Evolutionary conservation across 495 filamentous ascomycete species (phyloP).

Genomic region (Neurospora cerealis): DNA sequence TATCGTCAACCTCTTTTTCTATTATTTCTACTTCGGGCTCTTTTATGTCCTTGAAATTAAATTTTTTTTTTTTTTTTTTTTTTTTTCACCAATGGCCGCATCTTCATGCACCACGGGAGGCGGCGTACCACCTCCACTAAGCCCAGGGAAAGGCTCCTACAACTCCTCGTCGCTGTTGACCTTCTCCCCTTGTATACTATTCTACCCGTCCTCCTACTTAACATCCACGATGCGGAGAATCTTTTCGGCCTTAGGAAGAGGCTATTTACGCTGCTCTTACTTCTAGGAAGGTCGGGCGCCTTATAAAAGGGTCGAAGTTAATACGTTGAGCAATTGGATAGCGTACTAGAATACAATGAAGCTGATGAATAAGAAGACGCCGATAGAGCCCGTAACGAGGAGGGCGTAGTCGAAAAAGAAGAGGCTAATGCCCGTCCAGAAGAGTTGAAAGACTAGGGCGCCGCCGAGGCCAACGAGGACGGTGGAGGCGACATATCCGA

Average conservation of each 20-base stretch:
- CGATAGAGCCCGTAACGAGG: slow-evolving; percentile 46
- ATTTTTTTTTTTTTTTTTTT: not conserved
- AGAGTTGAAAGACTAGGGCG: slow-evolving; percentile 49
- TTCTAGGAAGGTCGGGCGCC: not conserved
- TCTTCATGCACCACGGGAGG: not conserved
- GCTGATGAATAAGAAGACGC: slow-evolving; percentile 37
- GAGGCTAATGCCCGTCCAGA: slow-evolving; percentile 52
- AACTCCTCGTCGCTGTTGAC: not conserved
- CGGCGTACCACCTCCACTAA: not conserved
- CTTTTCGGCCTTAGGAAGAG: not conserved
- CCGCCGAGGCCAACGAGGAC: slow-evolving; percentile 44
- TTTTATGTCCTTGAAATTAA: not conserved
- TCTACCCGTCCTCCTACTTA: not conserved
- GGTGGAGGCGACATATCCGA: slow-evolving; percentile 44
- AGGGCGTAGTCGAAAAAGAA: slow-evolving; percentile 53
- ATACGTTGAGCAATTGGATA: not conserved
- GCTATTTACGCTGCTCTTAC: not conserved
- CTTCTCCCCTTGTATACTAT: not conserved
- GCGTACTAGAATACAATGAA: not conserved
- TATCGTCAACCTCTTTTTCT: not conserved
- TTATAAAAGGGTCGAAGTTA: not conserved
- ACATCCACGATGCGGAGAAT: not conserved
- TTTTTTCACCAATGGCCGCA: not conserved
- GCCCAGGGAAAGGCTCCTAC: not conserved
- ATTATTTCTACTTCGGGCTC: not conserved